These are phyloP conservation scores for Ophidiomyces ophidiicola DNA, from an alignment of 2,329 filamentous ascomycete species.

Conservation along the genomic window DNA sequence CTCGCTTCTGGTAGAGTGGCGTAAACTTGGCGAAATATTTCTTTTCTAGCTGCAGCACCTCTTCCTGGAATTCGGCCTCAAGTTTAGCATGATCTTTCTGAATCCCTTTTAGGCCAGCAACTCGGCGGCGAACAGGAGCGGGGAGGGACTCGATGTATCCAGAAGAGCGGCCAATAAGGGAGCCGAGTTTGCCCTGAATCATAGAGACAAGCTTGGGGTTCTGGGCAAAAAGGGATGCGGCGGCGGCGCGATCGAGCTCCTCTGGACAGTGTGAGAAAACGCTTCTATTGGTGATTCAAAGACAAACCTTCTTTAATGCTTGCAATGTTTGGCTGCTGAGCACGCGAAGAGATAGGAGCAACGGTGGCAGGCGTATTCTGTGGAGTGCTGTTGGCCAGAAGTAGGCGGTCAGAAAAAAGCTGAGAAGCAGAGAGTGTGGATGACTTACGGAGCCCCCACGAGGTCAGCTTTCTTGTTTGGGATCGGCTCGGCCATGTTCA, in stretches of 20 bases:
- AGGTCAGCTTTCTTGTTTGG: conserved; percentile 54
- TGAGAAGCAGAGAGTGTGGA: neutral
- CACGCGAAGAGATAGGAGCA: conserved; percentile 94
- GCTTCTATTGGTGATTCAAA: neutral
- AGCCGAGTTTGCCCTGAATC: conserved; percentile 93
- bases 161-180: conserved; percentile 85
- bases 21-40: conserved; percentile 99
- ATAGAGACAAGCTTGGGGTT: conserved; percentile 91
- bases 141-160: conserved; percentile 97
- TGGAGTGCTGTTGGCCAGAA: conserved; percentile 57
- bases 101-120: conserved; percentile 90
- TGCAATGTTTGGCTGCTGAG: conserved; percentile 82
- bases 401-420: conserved; percentile 13
- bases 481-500: conserved; percentile 54
- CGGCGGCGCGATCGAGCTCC: conserved; percentile 74
- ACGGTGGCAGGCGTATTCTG: conserved; percentile 95
- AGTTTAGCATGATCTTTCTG: conserved; percentile 98
- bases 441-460: conserved; percentile 50
- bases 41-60: conserved; percentile 96
- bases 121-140: conserved; percentile 74
- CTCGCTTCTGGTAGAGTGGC: conserved; percentile 89
- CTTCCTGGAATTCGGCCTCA: conserved; percentile 96
- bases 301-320: conserved; percentile 93
- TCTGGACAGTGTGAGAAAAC: conserved; percentile 42
- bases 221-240: conserved; percentile 86